These are phyloP conservation scores for Ascobolus immersus DNA, from an alignment of 495 filamentous ascomycete species.

Conservation along the genomic window DNA sequence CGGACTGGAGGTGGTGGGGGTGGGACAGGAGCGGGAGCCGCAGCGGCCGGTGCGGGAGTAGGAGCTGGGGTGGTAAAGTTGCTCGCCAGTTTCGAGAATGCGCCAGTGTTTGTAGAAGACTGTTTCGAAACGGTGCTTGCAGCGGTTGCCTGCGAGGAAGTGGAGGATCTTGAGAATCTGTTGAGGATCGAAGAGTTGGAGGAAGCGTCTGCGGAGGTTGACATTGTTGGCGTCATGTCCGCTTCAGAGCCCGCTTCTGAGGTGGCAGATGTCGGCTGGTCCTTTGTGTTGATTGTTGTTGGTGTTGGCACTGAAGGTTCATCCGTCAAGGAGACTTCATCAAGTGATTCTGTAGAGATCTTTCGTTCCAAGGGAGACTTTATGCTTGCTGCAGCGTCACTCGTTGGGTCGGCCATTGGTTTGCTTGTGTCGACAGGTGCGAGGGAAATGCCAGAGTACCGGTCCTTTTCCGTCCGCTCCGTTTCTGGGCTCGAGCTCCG, in stretches of 20 bases:
- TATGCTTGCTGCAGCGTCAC: no score
- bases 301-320: slow-evolving; percentile 13
- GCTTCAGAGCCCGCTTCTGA: no score
- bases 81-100: slow-evolving; percentile 8
- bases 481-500: no score
- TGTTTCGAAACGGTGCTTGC: slow-evolving; percentile 6
- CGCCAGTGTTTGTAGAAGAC: slow-evolving; percentile 1
- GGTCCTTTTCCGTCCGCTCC: no score
- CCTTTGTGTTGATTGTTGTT: no score
- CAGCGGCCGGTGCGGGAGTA: slow-evolving; percentile 3
- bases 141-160: slow-evolving; percentile 11
- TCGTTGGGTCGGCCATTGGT: no score
- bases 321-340: slow-evolving; percentile 17
- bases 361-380: no score
- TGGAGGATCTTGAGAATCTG: slow-evolving; percentile 14
- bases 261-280: no score
- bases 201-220: slow-evolving; percentile 1
- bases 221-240: slow-evolving; percentile 6
- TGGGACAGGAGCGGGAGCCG: slow-evolving; percentile 5
- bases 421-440: no score
- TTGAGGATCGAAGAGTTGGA: slow-evolving; percentile 11
- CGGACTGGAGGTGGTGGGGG: slow-evolving; percentile 5
- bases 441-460: no score
- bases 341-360: slow-evolving; percentile 15
- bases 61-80: slow-evolving; percentile 4